Percentiles rank a stretch among this genome's conserved stretches.
phyloP scores from a whole-genome alignment of 2,329 filamentous ascomycete species.

The Xylariomycetidae sp. region DNA sequence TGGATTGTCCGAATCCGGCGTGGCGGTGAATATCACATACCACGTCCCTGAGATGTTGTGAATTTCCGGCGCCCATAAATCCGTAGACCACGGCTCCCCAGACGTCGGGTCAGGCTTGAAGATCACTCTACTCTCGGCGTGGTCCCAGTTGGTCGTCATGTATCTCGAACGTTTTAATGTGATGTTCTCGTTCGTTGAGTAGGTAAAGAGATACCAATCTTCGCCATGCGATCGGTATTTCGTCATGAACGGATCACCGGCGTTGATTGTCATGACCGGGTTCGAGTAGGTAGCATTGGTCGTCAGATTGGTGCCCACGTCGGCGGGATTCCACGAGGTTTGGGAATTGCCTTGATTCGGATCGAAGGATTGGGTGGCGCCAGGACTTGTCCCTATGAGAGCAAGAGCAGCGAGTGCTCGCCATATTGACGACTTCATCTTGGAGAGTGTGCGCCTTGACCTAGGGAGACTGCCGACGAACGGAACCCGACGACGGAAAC shows the following conservation, averaged over 20 bases:
- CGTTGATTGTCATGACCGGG: constrained; percentile 32
- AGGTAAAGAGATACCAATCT: constrained; percentile 35
- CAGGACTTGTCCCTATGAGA: too few relatives aligned
- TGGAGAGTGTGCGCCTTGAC: too few relatives aligned
- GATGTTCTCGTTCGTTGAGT: constrained; percentile 33
- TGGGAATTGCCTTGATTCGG: constrained; percentile 23
- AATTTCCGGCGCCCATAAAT: constrained; percentile 30
- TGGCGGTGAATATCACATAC: constrained; percentile 29
- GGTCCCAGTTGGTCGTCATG: constrained; percentile 35
- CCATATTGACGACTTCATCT: too few relatives aligned
- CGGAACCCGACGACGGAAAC: too few relatives aligned
- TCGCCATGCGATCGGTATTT: constrained; percentile 26
- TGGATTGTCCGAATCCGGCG: constrained; percentile 28
- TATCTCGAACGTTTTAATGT: constrained; percentile 30
- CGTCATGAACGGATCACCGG: constrained; percentile 35
- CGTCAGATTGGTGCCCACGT: constrained; percentile 29
- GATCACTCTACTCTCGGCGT: constrained; percentile 29
- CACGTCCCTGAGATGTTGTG: constrained; percentile 28
- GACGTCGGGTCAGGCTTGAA: constrained; percentile 28
- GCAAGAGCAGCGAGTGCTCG: too few relatives aligned
- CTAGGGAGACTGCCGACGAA: too few relatives aligned
- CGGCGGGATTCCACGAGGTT: constrained; percentile 26
- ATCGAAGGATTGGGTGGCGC: constrained; percentile 26
- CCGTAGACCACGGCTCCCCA: constrained; percentile 29
- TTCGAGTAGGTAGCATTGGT: constrained; percentile 33